phyloP scores from a whole-genome alignment of 345 rosid genomes.

The Clarkia xantiana region DNA sequence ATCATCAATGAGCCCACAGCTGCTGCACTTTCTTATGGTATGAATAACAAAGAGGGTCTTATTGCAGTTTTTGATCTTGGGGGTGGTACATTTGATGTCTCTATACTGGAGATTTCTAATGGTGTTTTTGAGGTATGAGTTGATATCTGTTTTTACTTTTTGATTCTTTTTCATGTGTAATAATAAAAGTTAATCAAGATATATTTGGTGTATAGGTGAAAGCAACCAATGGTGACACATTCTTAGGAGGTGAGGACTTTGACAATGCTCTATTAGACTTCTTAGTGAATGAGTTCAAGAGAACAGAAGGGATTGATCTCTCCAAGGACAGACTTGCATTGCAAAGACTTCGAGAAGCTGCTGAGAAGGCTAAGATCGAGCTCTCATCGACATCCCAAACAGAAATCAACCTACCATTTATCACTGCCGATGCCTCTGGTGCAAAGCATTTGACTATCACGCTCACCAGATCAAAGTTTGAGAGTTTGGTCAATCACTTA shows the following conservation, averaged over 20 bases:
- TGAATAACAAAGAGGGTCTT: slow-evolving; percentile 30
- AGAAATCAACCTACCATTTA: slow-evolving; percentile 23
- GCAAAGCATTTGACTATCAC: slow-evolving; percentile 27
- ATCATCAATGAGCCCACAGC: slow-evolving; percentile 33
- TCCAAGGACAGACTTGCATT: slow-evolving; percentile 23
- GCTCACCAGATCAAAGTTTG: slow-evolving; percentile 23
- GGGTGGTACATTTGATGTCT: slow-evolving; percentile 28
- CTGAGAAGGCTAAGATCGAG: slow-evolving; percentile 29
- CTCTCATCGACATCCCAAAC: slow-evolving; percentile 28
- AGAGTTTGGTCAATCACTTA: slow-evolving; percentile 15
- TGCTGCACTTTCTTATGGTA: slow-evolving; percentile 30
- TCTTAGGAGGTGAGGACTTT: slow-evolving; percentile 31
- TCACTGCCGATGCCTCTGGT: slow-evolving; percentile 25
- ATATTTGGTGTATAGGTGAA: slow-evolving; percentile 17
- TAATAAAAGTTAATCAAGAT: too few relatives aligned
- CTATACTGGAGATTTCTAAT: slow-evolving; percentile 27
- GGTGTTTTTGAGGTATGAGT: slow-evolving; percentile 33
- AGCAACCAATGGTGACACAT: slow-evolving; percentile 36
- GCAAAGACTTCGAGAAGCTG: slow-evolving; percentile 28
- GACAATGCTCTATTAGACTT: slow-evolving; percentile 24
- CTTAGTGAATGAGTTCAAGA: slow-evolving; percentile 23
- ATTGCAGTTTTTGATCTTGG: slow-evolving; percentile 34
- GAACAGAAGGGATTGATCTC: slow-evolving; percentile 20
- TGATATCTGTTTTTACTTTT: neutral
- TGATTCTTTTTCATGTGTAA: too few relatives aligned